A percentile compares a stretch with the other conserved stretches of the same genome.
Evolutionary conservation across 257 asterid genomes (phyloP).

Genomic region (Solanum etuberosum): DNA sequence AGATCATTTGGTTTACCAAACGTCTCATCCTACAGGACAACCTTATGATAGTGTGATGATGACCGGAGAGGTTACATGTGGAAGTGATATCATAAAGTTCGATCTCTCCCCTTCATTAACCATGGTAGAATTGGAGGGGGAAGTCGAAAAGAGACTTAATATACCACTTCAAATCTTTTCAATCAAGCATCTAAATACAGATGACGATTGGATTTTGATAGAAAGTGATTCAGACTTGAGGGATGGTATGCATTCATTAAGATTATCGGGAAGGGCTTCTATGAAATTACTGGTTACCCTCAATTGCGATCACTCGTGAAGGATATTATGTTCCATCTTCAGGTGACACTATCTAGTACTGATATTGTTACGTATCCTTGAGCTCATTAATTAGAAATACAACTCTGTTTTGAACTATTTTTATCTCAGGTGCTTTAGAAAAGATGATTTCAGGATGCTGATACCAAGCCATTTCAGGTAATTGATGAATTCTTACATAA

Average conservation of each 20-base stretch:
- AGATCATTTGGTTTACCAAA: background rate
- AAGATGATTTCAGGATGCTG: background rate
- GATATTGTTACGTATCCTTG: background rate
- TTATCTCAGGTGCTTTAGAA: background rate
- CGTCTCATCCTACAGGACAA: background rate
- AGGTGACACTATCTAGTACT: background rate
- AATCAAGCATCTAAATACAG: slow-evolving; percentile 13
- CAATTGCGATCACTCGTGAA: background rate
- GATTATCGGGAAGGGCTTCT: background rate
- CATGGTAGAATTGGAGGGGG: background rate
- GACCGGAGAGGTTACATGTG: slow-evolving; percentile 1
- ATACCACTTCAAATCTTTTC: slow-evolving; percentile 1
- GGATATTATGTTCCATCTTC: background rate
- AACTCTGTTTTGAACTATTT: background rate
- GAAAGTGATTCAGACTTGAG: slow-evolving; percentile 1
- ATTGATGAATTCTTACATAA: background rate
- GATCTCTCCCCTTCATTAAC: background rate
- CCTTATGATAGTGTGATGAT: background rate
- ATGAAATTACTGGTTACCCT: background rate
- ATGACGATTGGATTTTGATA: slow-evolving; percentile 3
- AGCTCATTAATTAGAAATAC: background rate
- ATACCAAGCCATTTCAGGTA: background rate
- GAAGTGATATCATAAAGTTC: background rate
- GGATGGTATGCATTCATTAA: background rate
- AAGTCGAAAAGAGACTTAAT: slow-evolving; percentile 6